These are phyloP conservation scores for Hypoxylon trugodes DNA, from an alignment of 495 filamentous ascomycete species.

Conservation along the genomic window DNA sequence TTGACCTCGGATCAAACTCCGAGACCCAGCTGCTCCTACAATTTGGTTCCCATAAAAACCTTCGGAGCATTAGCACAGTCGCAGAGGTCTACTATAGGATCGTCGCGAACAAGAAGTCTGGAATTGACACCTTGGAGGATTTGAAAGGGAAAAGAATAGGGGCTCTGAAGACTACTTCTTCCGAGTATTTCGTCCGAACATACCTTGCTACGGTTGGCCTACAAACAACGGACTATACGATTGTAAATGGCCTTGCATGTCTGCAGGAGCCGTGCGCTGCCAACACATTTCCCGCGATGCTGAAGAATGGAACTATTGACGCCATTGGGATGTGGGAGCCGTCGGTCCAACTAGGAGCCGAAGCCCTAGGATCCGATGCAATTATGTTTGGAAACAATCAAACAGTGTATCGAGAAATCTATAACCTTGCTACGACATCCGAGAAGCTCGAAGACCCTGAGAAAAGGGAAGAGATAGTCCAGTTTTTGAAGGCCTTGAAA, in stretches of 20 bases:
- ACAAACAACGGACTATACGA: slow-evolving; percentile 42
- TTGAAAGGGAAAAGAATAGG: slow-evolving; percentile 56
- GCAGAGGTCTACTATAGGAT: slow-evolving; percentile 55
- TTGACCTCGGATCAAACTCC: slow-evolving; percentile 51
- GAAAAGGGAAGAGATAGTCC: slow-evolving; percentile 50
- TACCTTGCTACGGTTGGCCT: slow-evolving; percentile 48
- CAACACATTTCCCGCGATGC: slow-evolving; percentile 49
- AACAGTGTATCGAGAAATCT: slow-evolving; percentile 55
- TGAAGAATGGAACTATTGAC: slow-evolving; percentile 46
- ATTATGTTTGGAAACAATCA: slow-evolving; percentile 49
- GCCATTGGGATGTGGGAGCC: slow-evolving; percentile 59
- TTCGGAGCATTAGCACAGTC: slow-evolving; percentile 53
- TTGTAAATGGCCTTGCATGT: slow-evolving; percentile 48
- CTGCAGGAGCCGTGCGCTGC: slow-evolving; percentile 50
- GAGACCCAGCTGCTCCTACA: slow-evolving; percentile 56
- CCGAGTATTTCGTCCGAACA: slow-evolving; percentile 51
- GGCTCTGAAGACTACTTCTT: slow-evolving; percentile 48
- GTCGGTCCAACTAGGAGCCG: slow-evolving; percentile 49
- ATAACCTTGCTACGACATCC: slow-evolving; percentile 51
- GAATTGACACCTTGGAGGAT: slow-evolving; percentile 46
- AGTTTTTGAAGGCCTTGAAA: slow-evolving; percentile 49
- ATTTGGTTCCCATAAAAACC: slow-evolving; percentile 49
- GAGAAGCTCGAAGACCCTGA: slow-evolving; percentile 47
- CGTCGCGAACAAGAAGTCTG: slow-evolving; percentile 50
- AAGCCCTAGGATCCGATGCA: slow-evolving; percentile 42